Conservation (phyloP, 495 filamentous ascomycete genomes). For the Parathielavia appendiculata region DNA sequence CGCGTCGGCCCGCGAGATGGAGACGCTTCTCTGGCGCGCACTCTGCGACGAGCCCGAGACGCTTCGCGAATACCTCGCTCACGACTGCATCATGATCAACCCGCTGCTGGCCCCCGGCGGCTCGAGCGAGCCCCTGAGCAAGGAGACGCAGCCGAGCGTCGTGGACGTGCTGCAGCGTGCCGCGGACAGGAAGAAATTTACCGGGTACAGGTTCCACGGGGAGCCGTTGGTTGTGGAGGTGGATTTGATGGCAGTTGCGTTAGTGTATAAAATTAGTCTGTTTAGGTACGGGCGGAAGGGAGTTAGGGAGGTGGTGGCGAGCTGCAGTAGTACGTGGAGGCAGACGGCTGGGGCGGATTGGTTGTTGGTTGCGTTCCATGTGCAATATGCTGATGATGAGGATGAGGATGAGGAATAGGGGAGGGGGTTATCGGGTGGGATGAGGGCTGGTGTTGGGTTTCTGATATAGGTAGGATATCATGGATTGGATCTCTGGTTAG, state of each 20-base stretch:
- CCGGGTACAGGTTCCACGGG: slow-evolving; percentile 26
- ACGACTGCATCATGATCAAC: slow-evolving; percentile 38
- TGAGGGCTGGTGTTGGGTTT: neutral
- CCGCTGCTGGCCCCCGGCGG: slow-evolving; percentile 23
- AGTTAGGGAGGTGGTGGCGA: slow-evolving; percentile 27
- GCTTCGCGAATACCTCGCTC: slow-evolving; percentile 32
- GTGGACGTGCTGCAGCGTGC: slow-evolving; percentile 22
- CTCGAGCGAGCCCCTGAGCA: slow-evolving; percentile 20
- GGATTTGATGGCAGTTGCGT: slow-evolving; percentile 33
- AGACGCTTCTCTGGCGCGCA: slow-evolving; percentile 35
- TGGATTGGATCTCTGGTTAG: neutral
- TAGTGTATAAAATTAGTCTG: slow-evolving; percentile 32
- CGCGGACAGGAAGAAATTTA: slow-evolving; percentile 14
- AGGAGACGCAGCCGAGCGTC: slow-evolving; percentile 25
- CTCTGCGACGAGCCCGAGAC: slow-evolving; percentile 32
- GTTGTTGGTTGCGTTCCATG: slow-evolving; percentile 30
- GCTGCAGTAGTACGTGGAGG: slow-evolving; percentile 25
- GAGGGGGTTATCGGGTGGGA: no score
- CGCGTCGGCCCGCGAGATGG: slow-evolving; percentile 31
- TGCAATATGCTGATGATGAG: slow-evolving; percentile 27
- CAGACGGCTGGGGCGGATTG: slow-evolving; percentile 39
- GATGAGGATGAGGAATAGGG: slow-evolving; percentile 12
- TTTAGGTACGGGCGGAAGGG: slow-evolving; percentile 21
- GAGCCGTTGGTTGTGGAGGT: slow-evolving; percentile 35
- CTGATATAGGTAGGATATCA: neutral